Base-by-base conservation (phyloP, 2,329 filamentous ascomycete species). In the Akanthomyces uredinophilus region DNA sequence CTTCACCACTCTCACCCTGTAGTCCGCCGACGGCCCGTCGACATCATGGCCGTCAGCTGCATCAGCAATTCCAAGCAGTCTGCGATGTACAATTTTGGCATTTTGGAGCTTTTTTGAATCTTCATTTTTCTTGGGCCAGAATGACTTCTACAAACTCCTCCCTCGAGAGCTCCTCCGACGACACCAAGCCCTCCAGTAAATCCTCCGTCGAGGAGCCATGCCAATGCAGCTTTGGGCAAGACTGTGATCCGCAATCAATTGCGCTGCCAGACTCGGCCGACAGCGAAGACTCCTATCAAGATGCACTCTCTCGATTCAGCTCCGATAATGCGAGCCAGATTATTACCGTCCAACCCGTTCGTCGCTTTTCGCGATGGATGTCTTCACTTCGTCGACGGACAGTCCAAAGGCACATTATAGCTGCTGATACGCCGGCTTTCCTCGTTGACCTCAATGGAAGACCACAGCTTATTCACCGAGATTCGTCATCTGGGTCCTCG, bases 401-500 rank as follows among this genome's bases (percentile, higher is more conserved):
- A 63, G 71, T 69, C 52, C 77, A 78, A 60, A 78, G 75, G 24
- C 53, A 58, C 7, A 22, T 57, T 13, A 18, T 62, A 71, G 50
- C 39, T 22, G 8, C 41, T 22, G 59, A 61, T 24, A 49, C 37
- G 14, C 46, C 60, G 20, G 24, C 39, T 7, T 57, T 57, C 39
- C 39, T 52, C 2, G n/a, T 57, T 20, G 53, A 58, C 29, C 37
- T 46, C 16, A 46, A 41, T 24, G 50, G 50, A 4, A 41, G 29
- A 32, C 43, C 59, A 16, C 59, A 54, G 11, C 46, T 52, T 5
- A 27, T 58, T 67, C 81, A 82, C 67, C 79, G 83, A 63, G 82
- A 85, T 61, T 86, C 84, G 8, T 89, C 88, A 2, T 90, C 90
- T 14, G 83, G 83, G 1, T 91, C 90, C 7, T 96, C 92, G 0